A percentile compares a stretch with the other conserved stretches of the same genome.
Evolutionary conservation across 2,329 filamentous ascomycete genomes (phyloP).

Genomic region (Lasiodiplodia hormozganensis): DNA sequence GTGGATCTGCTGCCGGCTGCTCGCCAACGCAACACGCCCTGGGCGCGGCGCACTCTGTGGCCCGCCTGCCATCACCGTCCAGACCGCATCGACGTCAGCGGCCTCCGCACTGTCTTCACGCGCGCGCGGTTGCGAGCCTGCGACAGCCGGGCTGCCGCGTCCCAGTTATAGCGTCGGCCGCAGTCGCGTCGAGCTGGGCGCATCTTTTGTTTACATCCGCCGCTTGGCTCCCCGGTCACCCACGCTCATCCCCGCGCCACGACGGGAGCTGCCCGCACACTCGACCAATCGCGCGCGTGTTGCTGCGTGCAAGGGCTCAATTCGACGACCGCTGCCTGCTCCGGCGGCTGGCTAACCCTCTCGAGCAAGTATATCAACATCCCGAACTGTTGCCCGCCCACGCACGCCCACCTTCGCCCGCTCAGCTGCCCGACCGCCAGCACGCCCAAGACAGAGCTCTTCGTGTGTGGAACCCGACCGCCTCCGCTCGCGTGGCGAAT

Average conservation of each 20-base stretch:
- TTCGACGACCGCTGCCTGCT: constrained; percentile 7
- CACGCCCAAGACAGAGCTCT: neutral
- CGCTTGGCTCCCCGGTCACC: constrained; percentile 15
- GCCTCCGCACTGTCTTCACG: constrained; percentile 6
- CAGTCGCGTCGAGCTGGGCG: neutral
- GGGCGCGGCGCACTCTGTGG: constrained; percentile 14
- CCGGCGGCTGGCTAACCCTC: constrained; percentile 19
- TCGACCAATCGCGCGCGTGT: constrained; percentile 21
- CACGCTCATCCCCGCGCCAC: constrained; percentile 19
- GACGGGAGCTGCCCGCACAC: constrained; percentile 16
- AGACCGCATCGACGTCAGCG: constrained; percentile 22
- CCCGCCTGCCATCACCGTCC: neutral
- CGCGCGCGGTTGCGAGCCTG: constrained; percentile 15
- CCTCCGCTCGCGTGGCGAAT: constrained; percentile 16
- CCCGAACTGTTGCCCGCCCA: constrained; percentile 14
- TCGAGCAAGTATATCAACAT: constrained; percentile 28
- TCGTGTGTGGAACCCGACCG: constrained; percentile 1
- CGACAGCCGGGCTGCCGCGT: constrained; percentile 6
- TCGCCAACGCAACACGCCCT: constrained; percentile 17
- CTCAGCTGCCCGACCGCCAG: neutral
- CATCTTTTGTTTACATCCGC: constrained; percentile 20
- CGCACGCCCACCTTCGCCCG: neutral
- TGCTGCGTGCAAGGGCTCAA: constrained; percentile 27
- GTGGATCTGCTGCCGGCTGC: neutral
- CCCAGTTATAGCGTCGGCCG: constrained; percentile 8